Percentiles rank a stretch among this genome's conserved stretches.
phyloP scores from a whole-genome alignment of 495 filamentous ascomycete species.

The Penicillium pancosmium region DNA sequence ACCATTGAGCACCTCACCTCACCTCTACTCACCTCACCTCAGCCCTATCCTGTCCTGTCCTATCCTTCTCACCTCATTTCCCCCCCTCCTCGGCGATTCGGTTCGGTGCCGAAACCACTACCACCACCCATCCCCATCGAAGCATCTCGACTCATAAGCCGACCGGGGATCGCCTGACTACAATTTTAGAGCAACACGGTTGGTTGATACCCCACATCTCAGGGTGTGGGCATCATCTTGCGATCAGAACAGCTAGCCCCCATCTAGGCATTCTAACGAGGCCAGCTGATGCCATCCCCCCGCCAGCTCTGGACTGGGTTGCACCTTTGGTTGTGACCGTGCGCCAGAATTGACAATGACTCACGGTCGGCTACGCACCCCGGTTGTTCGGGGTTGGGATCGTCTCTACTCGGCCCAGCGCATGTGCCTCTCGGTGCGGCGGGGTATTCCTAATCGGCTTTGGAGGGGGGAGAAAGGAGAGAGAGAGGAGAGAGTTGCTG shows the following conservation, averaged over 20 bases:
- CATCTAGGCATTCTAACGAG: not conserved
- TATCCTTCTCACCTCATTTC: not conserved
- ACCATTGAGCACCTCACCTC: not conserved
- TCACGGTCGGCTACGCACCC: slow-evolving; percentile 26
- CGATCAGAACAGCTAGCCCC: slow-evolving; percentile 13
- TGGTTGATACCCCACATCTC: slow-evolving; percentile 24
- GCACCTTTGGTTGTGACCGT: slow-evolving; percentile 14
- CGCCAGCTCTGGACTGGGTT: not conserved
- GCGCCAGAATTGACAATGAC: slow-evolving; percentile 20
- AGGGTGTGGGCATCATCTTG: slow-evolving; percentile 21
- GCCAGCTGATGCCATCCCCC: slow-evolving; percentile 9
- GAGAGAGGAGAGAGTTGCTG: not conserved
- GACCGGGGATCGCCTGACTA: slow-evolving; percentile 19
- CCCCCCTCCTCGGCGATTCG: not conserved
- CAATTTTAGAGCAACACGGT: not conserved
- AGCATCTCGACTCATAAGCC: slow-evolving; percentile 7
- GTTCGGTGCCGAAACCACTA: not conserved
- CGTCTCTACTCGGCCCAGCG: slow-evolving; percentile 9
- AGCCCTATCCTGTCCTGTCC: too few species aligned
- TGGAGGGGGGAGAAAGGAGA: not conserved
- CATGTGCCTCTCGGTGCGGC: slow-evolving; percentile 20
- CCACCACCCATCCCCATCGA: not conserved
- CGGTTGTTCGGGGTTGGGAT: slow-evolving; percentile 8
- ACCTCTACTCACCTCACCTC: not conserved
- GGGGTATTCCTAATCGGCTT: slow-evolving; percentile 22